A percentile compares a stretch with the other conserved stretches of the same genome.
Evolutionary conservation across 805 yeast genomes (phyloP).

Genomic region (Barnettozyma sucrosica): DNA sequence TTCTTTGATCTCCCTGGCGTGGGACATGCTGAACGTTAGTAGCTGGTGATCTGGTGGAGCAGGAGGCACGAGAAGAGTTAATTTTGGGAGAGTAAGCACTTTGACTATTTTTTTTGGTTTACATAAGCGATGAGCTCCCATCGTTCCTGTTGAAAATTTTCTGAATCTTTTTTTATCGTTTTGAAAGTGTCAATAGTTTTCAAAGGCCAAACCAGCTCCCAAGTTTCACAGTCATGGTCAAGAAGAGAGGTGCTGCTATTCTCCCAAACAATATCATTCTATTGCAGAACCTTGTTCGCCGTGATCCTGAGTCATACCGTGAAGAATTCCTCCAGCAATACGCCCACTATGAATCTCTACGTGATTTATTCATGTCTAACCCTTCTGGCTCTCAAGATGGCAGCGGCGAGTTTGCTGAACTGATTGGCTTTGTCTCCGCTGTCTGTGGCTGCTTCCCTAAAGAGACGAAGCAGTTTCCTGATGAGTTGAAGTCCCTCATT

Average conservation of each 20-base stretch:
- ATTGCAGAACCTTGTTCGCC: constrained; percentile 83
- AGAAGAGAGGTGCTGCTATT: constrained; percentile 85
- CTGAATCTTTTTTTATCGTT: not conserved
- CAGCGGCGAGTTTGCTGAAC: constrained; percentile 55
- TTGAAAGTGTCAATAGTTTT: not conserved
- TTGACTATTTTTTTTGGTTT: constrained; percentile 2
- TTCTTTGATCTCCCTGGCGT: constrained; percentile 22
- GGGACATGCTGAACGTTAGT: constrained; percentile 16
- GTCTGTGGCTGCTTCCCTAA: constrained; percentile 87
- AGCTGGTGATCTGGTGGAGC: too few relatives aligned
- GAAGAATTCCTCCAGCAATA: constrained; percentile 93
- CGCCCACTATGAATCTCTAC: constrained; percentile 83
- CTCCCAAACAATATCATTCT: constrained; percentile 89
- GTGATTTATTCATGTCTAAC: constrained; percentile 79
- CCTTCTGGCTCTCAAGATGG: constrained; percentile 42
- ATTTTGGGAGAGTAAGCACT: too few relatives aligned
- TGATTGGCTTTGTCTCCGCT: constrained; percentile 87
- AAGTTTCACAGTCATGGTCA: constrained; percentile 52
- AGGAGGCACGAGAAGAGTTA: too few relatives aligned
- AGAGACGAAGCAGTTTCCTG: constrained; percentile 81
- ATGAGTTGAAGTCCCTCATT: constrained; percentile 65
- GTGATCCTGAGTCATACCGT: constrained; percentile 90
- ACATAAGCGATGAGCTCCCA: constrained; percentile 19
- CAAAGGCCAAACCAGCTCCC: not conserved
- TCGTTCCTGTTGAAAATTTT: constrained; percentile 5